These are phyloP conservation scores for Globisporangium takayamanum DNA, from an alignment of 352 stramenopile species.

Conservation along the genomic window DNA sequence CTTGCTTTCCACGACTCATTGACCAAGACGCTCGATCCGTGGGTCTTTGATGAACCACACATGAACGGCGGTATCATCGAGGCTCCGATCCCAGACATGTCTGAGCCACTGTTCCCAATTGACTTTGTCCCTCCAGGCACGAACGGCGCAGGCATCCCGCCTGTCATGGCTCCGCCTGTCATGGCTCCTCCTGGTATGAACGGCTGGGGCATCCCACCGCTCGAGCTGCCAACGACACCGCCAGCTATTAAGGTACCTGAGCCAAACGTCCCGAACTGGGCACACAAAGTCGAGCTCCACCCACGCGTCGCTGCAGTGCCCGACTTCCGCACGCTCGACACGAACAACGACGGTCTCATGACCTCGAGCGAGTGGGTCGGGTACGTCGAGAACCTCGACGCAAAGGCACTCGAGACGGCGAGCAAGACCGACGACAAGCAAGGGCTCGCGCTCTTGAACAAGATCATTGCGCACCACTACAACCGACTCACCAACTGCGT, in stretches of 20 bases:
- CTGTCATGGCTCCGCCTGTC: neutral
- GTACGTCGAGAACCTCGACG: conserved; percentile 21
- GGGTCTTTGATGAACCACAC: neutral
- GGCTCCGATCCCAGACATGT: neutral
- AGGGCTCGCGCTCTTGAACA: conserved; percentile 7
- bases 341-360: conserved; percentile 14
- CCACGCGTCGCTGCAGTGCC: neutral
- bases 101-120: neutral
- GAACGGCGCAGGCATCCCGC: conserved; percentile 1
- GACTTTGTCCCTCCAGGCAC: neutral
- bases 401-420: conserved; percentile 12
- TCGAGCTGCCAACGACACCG: neutral
- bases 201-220: neutral
- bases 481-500: conserved; percentile 24
- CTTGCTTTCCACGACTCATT: too few species aligned
- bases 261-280: neutral
- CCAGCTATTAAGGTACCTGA: neutral
- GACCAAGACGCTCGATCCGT: neutral
- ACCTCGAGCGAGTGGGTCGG: conserved; percentile 17
- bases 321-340: conserved; percentile 17
- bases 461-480: conserved; percentile 28
- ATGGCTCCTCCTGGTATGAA: neutral
- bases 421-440: conserved; percentile 2
- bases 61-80: too few species aligned
- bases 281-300: neutral